Evolutionary conservation across 2,329 filamentous ascomycete species (phyloP), one percentile per base, ranked within the genome.

Genomic region (Cytospora mali): DNA sequence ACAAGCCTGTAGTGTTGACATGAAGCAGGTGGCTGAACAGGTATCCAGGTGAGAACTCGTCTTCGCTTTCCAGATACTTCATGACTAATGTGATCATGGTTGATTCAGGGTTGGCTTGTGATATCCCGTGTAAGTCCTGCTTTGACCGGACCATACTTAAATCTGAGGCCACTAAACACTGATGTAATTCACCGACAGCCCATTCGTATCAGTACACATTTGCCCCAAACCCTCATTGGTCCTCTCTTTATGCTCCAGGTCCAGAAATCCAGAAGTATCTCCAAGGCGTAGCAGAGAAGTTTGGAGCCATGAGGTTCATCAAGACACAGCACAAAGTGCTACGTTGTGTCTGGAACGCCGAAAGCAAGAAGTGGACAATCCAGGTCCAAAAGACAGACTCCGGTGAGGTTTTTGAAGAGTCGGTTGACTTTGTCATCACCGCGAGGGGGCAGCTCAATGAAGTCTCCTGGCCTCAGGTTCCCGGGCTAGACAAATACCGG

Each of bases 141-240:
- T 42, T 28, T 6, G 14, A 35, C n/a, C 11, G 11, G 14, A 35
- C n/a, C 11, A 14, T 16, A 25, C 11, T 39, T 7, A 11, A 6
- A 1, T 5, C 3, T 13, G 27, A 28, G 2, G 10, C 18, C n/a
- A 55, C n/a, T 33, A 3, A 6, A 49, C 10, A 35, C 42, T 9
- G 28, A 9, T 10, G 51, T 46, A 25, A 58, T 13, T 18, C n/a
- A 18, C 16, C 23, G 23, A 23, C 16, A 72, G 75, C 80, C 7
- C 82, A 85, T 66, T 83, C 81, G 9, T 85, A 85, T 68, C 82
- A 83, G 64, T 84, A 83, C 68, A 77, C 81, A 0, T 85, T 82
- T 70, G 80, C 81, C 28, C 82, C 83, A 0, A 85, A 85, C 60
- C 79, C 82, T 4, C 69, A 81, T 62, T 85, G 83, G 83, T 80